Evolutionary conservation across 2,329 filamentous ascomycete genomes (phyloP).

Genomic region (Sclerotinia glacialis): DNA sequence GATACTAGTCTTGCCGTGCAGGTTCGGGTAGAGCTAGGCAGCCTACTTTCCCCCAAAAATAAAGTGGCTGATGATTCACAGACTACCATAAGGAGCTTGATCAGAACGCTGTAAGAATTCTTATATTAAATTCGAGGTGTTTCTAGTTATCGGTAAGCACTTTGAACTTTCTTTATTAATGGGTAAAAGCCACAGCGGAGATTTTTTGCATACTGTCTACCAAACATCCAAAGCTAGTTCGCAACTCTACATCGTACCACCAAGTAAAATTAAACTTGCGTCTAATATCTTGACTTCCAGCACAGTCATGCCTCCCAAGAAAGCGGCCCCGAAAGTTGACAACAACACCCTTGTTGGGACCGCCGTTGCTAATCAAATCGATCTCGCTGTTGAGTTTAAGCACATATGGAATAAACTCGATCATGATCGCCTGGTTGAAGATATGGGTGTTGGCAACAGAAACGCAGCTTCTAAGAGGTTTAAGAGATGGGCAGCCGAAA

Average conservation of each 20-base stretch:
- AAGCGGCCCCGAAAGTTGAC: not conserved
- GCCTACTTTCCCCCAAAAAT: not conserved
- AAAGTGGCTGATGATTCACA: not conserved
- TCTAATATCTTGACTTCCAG: not conserved
- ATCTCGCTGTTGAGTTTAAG: not conserved
- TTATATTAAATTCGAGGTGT: not conserved
- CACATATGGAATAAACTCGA: not conserved
- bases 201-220: not conserved
- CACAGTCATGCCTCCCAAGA: conserved; percentile 1
- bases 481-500: not conserved
- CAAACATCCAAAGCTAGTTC: not conserved
- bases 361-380: not conserved
- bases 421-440: not conserved
- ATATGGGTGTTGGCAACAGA: conserved; percentile 3
- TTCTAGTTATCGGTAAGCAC: not conserved
- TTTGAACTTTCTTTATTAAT: not conserved
- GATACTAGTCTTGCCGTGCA: not conserved
- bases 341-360: conserved; percentile 8
- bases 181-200: not conserved
- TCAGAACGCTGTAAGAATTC: not conserved
- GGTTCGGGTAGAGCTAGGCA: not conserved
- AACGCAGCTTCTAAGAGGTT: conserved; percentile 11
- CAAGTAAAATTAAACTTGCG: not conserved
- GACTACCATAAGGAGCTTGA: not conserved
- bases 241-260: not conserved